phyloP scores from a whole-genome alignment of 495 filamentous ascomycete genomes.

The Hypoxylon subgilvum region DNA sequence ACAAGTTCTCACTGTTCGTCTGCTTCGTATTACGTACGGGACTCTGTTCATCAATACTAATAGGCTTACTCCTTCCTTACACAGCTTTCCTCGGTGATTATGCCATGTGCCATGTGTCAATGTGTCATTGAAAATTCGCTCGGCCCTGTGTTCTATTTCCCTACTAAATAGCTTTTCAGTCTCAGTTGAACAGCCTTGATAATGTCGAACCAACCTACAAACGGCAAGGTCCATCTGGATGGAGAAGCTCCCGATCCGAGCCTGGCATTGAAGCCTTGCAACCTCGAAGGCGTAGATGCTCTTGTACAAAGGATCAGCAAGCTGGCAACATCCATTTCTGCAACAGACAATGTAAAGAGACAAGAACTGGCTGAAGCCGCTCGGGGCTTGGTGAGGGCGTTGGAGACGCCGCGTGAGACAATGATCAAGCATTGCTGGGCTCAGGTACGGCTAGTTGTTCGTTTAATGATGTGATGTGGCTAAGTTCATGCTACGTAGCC shows the following conservation, averaged over 20 bases:
- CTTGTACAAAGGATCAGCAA: slow-evolving; percentile 6
- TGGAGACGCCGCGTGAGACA: slow-evolving; percentile 47
- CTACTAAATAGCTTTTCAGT: too few relatives aligned
- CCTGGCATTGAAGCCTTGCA: slow-evolving; percentile 14
- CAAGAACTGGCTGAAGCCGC: slow-evolving; percentile 38
- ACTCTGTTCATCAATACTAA: too few relatives aligned
- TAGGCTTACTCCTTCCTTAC: too few relatives aligned
- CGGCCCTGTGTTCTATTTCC: too few relatives aligned
- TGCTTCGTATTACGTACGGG: too few relatives aligned
- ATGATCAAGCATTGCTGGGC: slow-evolving; percentile 46
- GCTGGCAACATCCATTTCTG: not conserved
- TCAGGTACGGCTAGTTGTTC: slow-evolving; percentile 21
- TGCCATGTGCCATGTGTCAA: too few relatives aligned
- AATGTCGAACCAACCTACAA: too few relatives aligned
- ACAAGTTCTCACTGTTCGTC: too few relatives aligned
- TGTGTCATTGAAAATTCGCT: too few relatives aligned
- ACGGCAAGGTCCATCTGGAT: not conserved
- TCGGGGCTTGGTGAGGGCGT: slow-evolving; percentile 32
- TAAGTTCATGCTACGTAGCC: not conserved
- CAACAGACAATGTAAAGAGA: slow-evolving; percentile 1
- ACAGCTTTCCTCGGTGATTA: too few relatives aligned
- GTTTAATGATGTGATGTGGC: too few relatives aligned
- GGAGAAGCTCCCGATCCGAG: not conserved
- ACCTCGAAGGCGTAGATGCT: slow-evolving; percentile 3
- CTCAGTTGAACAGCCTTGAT: too few relatives aligned